Evolutionary conservation across 2,329 filamentous ascomycete genomes (phyloP).

Genomic region (Neofusicoccum ribis): DNA sequence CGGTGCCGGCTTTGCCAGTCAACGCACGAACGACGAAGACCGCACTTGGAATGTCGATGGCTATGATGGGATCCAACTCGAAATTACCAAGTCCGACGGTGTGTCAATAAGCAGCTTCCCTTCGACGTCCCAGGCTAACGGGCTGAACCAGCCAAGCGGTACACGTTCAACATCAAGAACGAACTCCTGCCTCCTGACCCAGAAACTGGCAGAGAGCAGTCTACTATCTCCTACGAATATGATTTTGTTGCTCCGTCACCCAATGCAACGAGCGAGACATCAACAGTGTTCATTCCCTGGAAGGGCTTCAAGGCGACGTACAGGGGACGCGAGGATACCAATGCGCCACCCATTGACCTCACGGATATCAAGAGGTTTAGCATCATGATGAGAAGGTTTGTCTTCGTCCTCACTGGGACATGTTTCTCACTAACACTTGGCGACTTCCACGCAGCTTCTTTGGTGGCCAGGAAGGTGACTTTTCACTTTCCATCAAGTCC

Average conservation of each 20-base stretch:
- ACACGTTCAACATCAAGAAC: slow-evolving; percentile 76
- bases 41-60: slow-evolving; percentile 63
- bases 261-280: slow-evolving; percentile 23
- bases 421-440: not conserved
- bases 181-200: slow-evolving; percentile 57
- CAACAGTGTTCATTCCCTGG: slow-evolving; percentile 62
- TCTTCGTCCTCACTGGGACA: not conserved
- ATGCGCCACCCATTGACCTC: slow-evolving; percentile 61
- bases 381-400: slow-evolving; percentile 78
- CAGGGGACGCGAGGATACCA: slow-evolving; percentile 64
- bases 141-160: slow-evolving; percentile 54
- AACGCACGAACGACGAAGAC: slow-evolving; percentile 62
- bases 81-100: slow-evolving; percentile 56
- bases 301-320: slow-evolving; percentile 69
- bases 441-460: slow-evolving; percentile 63
- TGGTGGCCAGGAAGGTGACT: slow-evolving; percentile 69
- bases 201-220: slow-evolving; percentile 68
- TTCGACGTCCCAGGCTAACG: not conserved
- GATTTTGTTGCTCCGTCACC: slow-evolving; percentile 52
- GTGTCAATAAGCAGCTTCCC: slow-evolving; percentile 14
- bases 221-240: slow-evolving; percentile 72
- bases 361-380: slow-evolving; percentile 65
- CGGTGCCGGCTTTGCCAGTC: slow-evolving; percentile 79
- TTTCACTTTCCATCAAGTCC: slow-evolving; percentile 57
- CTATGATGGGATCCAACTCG: slow-evolving; percentile 63